Evolutionary conservation across 2,329 filamentous ascomycete genomes (phyloP).

Genomic region (Trematosphaeria pertusa): DNA sequence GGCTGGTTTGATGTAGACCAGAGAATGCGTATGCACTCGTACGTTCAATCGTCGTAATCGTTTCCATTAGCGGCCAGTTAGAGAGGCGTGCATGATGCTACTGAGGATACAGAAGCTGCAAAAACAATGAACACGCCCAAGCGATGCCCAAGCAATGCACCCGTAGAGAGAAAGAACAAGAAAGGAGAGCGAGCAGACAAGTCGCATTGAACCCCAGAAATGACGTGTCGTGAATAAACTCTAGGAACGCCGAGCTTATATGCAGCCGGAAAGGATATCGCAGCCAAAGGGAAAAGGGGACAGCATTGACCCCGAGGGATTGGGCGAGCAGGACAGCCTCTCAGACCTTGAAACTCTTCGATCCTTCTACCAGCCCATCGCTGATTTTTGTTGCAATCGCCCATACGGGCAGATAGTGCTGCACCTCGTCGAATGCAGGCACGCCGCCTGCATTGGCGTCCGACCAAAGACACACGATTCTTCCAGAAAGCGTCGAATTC

Average conservation of each 20-base stretch:
- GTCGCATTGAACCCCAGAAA: slow-evolving; percentile 29
- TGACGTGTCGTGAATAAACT: slow-evolving; percentile 32
- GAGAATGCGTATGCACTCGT: no score
- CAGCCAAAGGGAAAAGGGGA: slow-evolving; percentile 36
- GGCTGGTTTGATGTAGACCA: no score
- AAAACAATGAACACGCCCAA: slow-evolving; percentile 13
- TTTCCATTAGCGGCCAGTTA: slow-evolving; percentile 32
- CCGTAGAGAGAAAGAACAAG: slow-evolving; percentile 11
- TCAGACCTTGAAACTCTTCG: slow-evolving; percentile 65
- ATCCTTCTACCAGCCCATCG: slow-evolving; percentile 83
- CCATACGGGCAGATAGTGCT: slow-evolving; percentile 81
- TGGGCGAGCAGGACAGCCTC: slow-evolving; percentile 26
- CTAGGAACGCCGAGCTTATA: slow-evolving; percentile 38
- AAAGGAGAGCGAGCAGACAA: slow-evolving; percentile 10
- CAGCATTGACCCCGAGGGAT: slow-evolving; percentile 31
- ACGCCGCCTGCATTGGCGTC: slow-evolving; percentile 81
- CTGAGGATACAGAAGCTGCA: slow-evolving; percentile 12
- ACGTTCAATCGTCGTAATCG: slow-evolving; percentile 20
- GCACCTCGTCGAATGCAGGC: slow-evolving; percentile 82
- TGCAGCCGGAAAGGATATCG: slow-evolving; percentile 41
- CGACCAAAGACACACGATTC: slow-evolving; percentile 82
- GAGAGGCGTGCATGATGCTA: slow-evolving; percentile 22
- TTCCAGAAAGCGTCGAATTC: slow-evolving; percentile 57
- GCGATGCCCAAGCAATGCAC: slow-evolving; percentile 11
- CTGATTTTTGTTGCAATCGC: slow-evolving; percentile 75